Conservation (phyloP, 1,284 basidiomycete genomes). For the Cutaneotrichosporon dermatis region DNA sequence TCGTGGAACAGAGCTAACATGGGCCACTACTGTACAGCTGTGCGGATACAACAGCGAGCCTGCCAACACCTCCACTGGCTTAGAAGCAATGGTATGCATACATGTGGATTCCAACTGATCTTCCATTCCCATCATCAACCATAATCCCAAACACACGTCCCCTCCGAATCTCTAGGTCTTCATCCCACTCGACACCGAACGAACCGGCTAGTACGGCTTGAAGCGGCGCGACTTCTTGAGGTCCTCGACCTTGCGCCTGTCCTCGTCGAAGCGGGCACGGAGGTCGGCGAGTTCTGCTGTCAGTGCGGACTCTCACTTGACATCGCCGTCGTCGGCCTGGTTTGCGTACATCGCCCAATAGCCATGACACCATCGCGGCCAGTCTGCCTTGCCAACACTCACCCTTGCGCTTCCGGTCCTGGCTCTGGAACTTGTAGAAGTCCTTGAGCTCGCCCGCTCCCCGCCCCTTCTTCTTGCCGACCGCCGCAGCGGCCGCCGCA, state of each 20-base stretch:
- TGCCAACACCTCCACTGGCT: too few species aligned
- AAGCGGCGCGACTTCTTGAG: conserved; percentile 71
- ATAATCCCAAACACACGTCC: too few species aligned
- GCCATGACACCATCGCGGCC: not conserved
- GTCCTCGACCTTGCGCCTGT: conserved; percentile 79
- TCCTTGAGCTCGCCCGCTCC: conserved; percentile 58
- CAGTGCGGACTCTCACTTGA: not conserved
- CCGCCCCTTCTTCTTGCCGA: conserved; percentile 56
- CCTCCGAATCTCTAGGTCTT: too few species aligned
- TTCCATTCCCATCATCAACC: too few species aligned
- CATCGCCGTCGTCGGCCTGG: too few species aligned
- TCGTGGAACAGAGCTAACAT: too few species aligned
- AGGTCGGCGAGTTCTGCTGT: conserved; percentile 65
- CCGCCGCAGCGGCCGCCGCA: conserved; percentile 28
- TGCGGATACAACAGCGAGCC: too few species aligned
- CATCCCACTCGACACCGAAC: too few species aligned
- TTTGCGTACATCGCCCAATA: too few species aligned
- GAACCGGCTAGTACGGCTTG: conserved; percentile 65
- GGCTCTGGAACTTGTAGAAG: conserved; percentile 83
- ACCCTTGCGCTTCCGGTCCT: conserved; percentile 81
- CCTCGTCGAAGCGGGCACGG: conserved; percentile 74
- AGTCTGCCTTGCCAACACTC: conserved; percentile 24
- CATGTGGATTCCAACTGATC: too few species aligned
- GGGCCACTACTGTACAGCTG: too few species aligned
- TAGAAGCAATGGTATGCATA: too few species aligned